Conservation (phyloP, 2,329 filamentous ascomycete genomes). For the Microdochium bolleyi region DNA sequence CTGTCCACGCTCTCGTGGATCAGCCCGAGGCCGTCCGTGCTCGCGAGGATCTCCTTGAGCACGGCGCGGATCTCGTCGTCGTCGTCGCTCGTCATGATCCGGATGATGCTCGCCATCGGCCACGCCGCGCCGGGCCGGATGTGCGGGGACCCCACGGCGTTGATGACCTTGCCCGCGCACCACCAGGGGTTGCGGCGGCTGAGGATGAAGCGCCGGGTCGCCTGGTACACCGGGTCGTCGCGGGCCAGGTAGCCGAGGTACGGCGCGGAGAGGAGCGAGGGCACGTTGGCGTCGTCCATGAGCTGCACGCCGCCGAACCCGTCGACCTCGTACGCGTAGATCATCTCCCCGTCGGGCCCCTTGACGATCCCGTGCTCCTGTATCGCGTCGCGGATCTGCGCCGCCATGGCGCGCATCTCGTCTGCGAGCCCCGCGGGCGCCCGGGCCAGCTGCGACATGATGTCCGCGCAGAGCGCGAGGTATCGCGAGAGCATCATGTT, state of each 20-base stretch:
- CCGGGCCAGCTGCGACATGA: constrained; percentile 35
- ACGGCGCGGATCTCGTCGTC: constrained; percentile 24
- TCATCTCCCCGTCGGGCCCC: constrained; percentile 13
- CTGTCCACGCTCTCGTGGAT: constrained; percentile 33
- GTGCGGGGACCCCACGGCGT: constrained; percentile 35
- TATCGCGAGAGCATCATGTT: constrained; percentile 77
- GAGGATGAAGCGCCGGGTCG: constrained; percentile 73
- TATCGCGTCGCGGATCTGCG: constrained; percentile 58
- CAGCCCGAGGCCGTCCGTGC: constrained; percentile 23
- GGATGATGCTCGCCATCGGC: constrained; percentile 80
- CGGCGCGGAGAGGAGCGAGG: constrained; percentile 56
- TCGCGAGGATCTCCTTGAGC: constrained; percentile 19
- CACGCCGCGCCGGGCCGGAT: constrained; percentile 63
- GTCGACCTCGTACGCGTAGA: constrained; percentile 29
- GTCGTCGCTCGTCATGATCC: constrained; percentile 56
- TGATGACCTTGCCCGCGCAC: constrained; percentile 56
- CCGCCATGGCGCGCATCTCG: constrained; percentile 50
- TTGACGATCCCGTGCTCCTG: constrained; percentile 61
- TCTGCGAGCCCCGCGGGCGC: constrained; percentile 32
- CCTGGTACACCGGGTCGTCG: constrained; percentile 62
- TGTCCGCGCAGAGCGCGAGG: constrained; percentile 39
- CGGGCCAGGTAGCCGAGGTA: constrained; percentile 52
- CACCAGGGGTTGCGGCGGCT: constrained; percentile 74
- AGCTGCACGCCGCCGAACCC: constrained; percentile 58
- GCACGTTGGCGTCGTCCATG: constrained; percentile 69